Percentiles rank a stretch among this genome's conserved stretches.
Evolutionary conservation across 148 eudicot genomes (phyloP).

Genomic region (Spergularia marina): DNA sequence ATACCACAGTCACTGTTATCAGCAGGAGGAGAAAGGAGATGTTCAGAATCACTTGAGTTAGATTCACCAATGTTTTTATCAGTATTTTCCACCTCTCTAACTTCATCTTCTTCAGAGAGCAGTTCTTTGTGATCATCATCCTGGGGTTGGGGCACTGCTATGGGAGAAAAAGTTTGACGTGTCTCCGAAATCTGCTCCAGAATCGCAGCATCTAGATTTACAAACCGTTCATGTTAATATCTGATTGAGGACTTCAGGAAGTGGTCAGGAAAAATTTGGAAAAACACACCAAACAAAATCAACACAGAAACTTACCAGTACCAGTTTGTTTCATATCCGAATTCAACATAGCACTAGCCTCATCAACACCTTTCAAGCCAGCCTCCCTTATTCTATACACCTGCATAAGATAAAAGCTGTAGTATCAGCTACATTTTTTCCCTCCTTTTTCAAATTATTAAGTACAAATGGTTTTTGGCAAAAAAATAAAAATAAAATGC

Average conservation of each 20-base stretch:
- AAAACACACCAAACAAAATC: neutral
- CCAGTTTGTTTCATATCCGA: constrained; percentile 27
- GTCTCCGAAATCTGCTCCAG: constrained; percentile 1
- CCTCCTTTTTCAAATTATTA: no score
- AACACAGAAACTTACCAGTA: constrained; percentile 7
- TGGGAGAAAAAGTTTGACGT: neutral
- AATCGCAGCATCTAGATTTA: neutral
- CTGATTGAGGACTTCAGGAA: neutral
- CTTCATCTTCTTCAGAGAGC: constrained; percentile 1
- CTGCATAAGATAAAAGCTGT: constrained; percentile 31
- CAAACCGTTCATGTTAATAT: neutral
- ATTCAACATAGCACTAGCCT: constrained; percentile 37
- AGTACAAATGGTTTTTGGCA: no score
- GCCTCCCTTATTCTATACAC: constrained; percentile 44
- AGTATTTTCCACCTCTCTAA: neutral
- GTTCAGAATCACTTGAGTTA: neutral
- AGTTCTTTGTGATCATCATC: neutral
- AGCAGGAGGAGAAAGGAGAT: neutral
- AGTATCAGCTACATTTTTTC: neutral
- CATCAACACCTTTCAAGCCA: constrained; percentile 37
- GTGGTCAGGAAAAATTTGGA: neutral
- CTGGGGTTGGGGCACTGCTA: neutral
- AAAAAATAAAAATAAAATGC: no score
- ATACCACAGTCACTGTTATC: neutral
- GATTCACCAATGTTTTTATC: constrained; percentile 5